A percentile compares a stretch with the other conserved stretches of the same genome.
phyloP scores from a whole-genome alignment of 352 stramenopile species.

The Globisporangium abappressorium region DNA sequence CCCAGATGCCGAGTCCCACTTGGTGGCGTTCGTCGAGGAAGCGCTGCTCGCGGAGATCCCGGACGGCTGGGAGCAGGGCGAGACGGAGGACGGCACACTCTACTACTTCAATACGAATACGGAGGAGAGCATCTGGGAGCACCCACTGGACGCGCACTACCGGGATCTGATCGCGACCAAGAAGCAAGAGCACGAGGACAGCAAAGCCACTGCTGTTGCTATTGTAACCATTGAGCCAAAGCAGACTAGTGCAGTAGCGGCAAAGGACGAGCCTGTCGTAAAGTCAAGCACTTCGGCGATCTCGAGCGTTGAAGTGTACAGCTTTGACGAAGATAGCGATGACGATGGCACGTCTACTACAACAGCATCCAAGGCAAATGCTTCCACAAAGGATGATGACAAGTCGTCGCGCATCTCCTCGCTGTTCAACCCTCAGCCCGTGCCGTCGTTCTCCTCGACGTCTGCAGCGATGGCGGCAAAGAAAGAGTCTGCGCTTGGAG shows the following conservation, averaged over 20 bases:
- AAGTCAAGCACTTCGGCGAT: conserved; percentile 1
- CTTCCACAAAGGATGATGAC: neutral
- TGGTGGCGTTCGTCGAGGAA: conserved; percentile 53
- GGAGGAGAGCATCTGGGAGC: conserved; percentile 65
- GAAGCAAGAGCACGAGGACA: conserved; percentile 29
- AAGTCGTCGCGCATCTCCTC: conserved; percentile 9
- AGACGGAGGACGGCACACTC: conserved; percentile 64
- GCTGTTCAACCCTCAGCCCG: conserved; percentile 15
- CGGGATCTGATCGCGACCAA: conserved; percentile 44
- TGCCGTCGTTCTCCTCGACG: conserved; percentile 12
- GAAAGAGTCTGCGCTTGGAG: neutral
- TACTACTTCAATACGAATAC: conserved; percentile 65
- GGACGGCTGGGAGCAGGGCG: conserved; percentile 54
- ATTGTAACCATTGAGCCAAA: neutral
- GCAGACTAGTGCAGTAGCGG: neutral
- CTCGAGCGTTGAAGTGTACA: conserved; percentile 44
- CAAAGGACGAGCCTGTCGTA: neutral
- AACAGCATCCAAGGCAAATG: neutral
- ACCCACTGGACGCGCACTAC: conserved; percentile 57
- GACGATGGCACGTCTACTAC: conserved; percentile 15
- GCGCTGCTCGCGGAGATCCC: conserved; percentile 50
- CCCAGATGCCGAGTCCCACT: conserved; percentile 36
- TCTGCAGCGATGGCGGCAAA: conserved; percentile 2
- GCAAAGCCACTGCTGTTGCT: neutral
- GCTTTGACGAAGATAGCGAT: conserved; percentile 44